Evolutionary conservation across 1,284 basidiomycete species (phyloP).

Genomic region (Leccinum subatratum): DNA sequence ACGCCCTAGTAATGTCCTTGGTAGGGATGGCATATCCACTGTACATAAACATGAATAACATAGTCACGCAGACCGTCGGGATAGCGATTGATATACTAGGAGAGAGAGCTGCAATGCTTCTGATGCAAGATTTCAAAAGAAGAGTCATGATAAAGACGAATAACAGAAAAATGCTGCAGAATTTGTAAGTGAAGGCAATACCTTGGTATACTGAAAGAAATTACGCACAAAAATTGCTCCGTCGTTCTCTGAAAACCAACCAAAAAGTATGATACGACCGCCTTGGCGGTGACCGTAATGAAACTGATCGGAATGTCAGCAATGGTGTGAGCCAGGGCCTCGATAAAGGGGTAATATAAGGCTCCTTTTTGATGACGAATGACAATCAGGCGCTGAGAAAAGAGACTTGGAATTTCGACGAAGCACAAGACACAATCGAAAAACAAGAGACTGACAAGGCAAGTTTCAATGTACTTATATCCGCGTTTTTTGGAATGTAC

Average conservation of each 20-base stretch:
- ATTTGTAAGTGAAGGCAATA: constrained; percentile 9
- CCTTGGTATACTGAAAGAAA: neutral
- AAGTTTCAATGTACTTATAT: constrained; percentile 26
- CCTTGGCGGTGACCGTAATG: constrained; percentile 41
- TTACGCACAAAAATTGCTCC: constrained; percentile 39
- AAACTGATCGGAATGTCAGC: constrained; percentile 56
- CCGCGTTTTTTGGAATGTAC: constrained; percentile 35
- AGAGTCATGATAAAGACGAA: constrained; percentile 46
- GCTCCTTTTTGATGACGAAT: constrained; percentile 46
- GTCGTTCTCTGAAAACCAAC: constrained; percentile 41
- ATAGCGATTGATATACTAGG: constrained; percentile 48
- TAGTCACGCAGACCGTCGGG: constrained; percentile 50
- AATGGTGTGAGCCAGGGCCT: constrained; percentile 54
- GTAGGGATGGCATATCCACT: constrained; percentile 31
- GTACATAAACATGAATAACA: constrained; percentile 42
- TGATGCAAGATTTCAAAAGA: constrained; percentile 60
- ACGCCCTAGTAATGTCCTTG: constrained; percentile 42
- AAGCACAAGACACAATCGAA: constrained; percentile 17
- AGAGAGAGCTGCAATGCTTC: constrained; percentile 50
- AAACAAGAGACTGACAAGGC: constrained; percentile 22
- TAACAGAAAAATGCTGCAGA: constrained; percentile 45
- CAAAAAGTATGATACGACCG: constrained; percentile 52
- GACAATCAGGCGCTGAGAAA: constrained; percentile 53
- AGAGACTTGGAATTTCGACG: constrained; percentile 41
- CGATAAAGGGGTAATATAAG: constrained; percentile 50